phyloP scores from a whole-genome alignment of 2,329 filamentous ascomycete species.

The Dactylellina haptotyla region DNA sequence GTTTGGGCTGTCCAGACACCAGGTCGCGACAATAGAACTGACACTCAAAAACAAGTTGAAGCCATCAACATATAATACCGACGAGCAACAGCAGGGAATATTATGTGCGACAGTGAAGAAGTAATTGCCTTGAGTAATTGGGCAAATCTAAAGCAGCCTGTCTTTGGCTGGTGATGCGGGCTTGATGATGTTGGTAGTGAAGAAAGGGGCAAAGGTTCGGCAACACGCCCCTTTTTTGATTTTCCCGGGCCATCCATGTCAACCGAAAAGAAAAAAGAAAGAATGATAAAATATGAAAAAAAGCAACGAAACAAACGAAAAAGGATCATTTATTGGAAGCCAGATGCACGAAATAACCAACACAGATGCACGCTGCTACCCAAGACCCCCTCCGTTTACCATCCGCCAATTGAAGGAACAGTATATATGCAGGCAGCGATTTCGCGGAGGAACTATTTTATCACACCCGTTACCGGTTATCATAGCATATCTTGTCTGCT shows the following conservation, averaged over 20 bases:
- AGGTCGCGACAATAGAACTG: conserved; percentile 16
- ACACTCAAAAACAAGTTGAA: conserved; percentile 9
- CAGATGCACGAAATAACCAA: too few relatives aligned
- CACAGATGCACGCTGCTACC: too few relatives aligned
- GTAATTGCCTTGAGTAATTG: neutral
- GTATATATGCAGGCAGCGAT: too few relatives aligned
- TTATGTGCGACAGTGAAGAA: neutral
- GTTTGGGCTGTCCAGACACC: conserved; percentile 2
- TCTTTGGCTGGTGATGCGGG: neutral
- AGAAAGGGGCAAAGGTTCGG: conserved; percentile 26
- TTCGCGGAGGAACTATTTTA: too few relatives aligned
- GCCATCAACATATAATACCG: conserved; percentile 21
- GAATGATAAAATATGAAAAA: neutral
- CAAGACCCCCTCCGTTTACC: too few relatives aligned
- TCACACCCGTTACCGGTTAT: too few relatives aligned
- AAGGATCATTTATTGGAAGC: too few relatives aligned
- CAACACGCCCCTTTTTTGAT: conserved; percentile 36
- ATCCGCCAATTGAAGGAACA: too few relatives aligned
- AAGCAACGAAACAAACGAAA: neutral
- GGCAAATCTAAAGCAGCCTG: neutral
- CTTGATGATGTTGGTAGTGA: conserved; percentile 5
- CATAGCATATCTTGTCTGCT: too few relatives aligned
- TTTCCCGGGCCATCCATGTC: conserved; percentile 32
- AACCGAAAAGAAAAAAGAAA: conserved; percentile 16
- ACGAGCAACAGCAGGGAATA: neutral